phyloP scores from a whole-genome alignment of 441 rosid genomes.

The Heliophila coronopifolia region DNA sequence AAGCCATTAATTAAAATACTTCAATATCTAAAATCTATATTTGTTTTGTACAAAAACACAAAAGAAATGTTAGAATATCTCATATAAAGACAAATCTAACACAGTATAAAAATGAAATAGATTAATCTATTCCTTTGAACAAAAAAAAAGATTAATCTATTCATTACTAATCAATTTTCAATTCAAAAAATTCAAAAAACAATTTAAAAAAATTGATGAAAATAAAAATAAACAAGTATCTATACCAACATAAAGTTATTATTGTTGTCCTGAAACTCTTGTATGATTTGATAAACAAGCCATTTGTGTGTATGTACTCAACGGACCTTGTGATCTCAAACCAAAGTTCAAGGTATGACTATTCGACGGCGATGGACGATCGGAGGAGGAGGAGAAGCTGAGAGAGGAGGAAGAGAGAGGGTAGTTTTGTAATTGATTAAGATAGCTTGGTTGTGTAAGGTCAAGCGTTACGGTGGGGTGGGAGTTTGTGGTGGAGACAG shows the following conservation, averaged over 20 bases:
- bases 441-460: conserved; percentile 35
- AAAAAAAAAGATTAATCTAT: no score
- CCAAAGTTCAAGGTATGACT: conserved; percentile 19
- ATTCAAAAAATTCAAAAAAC: no score
- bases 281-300: conserved; percentile 13
- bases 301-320: conserved; percentile 13
- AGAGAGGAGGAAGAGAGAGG: conserved; percentile 26
- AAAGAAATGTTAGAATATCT: no score
- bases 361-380: conserved; percentile 11
- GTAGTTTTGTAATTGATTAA: conserved; percentile 13
- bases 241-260: not conserved
- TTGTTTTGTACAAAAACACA: no score
- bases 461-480: conserved; percentile 48
- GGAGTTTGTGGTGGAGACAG: conserved; percentile 36
- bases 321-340: conserved; percentile 16
- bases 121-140: no score
- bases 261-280: conserved; percentile 16
- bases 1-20: no score
- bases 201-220: no score
- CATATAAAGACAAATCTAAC: no score
- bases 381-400: conserved; percentile 30
- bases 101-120: no score
- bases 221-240: no score
- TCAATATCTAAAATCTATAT: no score
- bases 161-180: no score